Evolutionary conservation across 441 rosid species (phyloP), one percentile per base, ranked within the genome.

Genomic region (Eruca vesicaria): DNA sequence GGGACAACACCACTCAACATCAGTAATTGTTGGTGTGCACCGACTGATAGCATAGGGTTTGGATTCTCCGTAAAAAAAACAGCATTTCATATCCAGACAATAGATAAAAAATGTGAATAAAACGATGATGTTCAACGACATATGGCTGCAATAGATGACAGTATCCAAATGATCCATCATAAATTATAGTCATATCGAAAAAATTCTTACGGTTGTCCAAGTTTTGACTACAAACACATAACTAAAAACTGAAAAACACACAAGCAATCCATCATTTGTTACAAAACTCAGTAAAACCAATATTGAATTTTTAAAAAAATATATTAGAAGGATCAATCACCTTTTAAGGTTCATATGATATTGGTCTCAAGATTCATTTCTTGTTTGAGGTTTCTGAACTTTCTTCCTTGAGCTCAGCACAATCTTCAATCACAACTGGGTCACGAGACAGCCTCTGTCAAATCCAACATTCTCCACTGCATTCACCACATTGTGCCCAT

Each of bases 391-490:
- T 21, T 69, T 53, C 26, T 16, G 10, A 69, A 3, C 59, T 53
- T 78, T 81, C 74, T 10, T 80, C 76, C 68, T 86, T 64, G 41
- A 89, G 38, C 83, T 89, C 81, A 36, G 2, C 26, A 23, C 26
- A 23, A 23, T 23, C 26, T 23, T 85, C 97, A 21, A 93, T 84
- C 20, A 84, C 79, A 90, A 23, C 93, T 1, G 78, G 33, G 89
- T 23, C 75, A 7, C n/a, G 79, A 48, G 97, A 3, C 3, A 23
- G 21, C 91, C 97, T 35, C 23, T 52, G 0, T 75, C 83, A 1
- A 89, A 83, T 6, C 95, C 89, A 20, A 80, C 86, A 48, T 81
- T 78, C 70, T 90, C 95, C 90, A 90, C n/a, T n/a, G n/a, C n/a
- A n/a, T n/a, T n/a, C n/a, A n/a, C n/a, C n/a, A n/a, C n/a, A n/a